Base-by-base conservation (phyloP, 805 yeast genomes). In the Yamadazyma endophytica region DNA sequence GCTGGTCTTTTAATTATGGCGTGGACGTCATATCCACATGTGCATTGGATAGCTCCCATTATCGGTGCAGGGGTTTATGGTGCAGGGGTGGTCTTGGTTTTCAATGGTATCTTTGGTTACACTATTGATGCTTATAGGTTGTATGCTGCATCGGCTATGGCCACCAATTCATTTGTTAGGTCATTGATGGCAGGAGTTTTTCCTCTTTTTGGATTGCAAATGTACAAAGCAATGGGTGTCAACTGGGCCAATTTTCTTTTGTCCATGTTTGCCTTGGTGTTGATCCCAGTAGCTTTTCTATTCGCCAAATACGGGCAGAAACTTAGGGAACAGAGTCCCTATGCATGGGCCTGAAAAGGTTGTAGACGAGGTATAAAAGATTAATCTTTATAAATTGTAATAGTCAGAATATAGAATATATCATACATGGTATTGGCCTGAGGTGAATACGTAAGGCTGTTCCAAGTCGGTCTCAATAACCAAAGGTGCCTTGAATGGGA, bases 1-100 rank as follows among this genome's bases (percentile, higher is more conserved):
- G 61, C 77, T 27, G 95, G 95, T 25, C 60, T 87, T 40, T 66
- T 86, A 42, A 81, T 92, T 84, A 69, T 87, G 54, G 74, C 81
- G 32, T 87, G 95, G 95, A 68, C 89, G 36, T 82, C 81, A 50
- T 79, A 70, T 33, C 51, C 77, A 16, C 54, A 57, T 14, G 73
- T 82, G 16, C 95, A 81, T 50, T 86, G 89, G 88, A 77, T 76
- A 13, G 81, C 70, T 1, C 63, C 75, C 3, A 59, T 57, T 4
- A 44, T 70, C 9, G 64, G 73, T 17, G 72, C 75, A 1, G 51
- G 56, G 1, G 31, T 49, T 11, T 43, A 43, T 25, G 64, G 59
- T 1, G 26, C 37, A 32, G 80, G 79, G 2, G 62, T 74, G 29
- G 56, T 75, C 23, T 60, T 68, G 25, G 66, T 74, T 18, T 77